These are phyloP conservation scores for Gracilaria caudata DNA, from an alignment of 23 red algal species.

Conservation along the genomic window DNA sequence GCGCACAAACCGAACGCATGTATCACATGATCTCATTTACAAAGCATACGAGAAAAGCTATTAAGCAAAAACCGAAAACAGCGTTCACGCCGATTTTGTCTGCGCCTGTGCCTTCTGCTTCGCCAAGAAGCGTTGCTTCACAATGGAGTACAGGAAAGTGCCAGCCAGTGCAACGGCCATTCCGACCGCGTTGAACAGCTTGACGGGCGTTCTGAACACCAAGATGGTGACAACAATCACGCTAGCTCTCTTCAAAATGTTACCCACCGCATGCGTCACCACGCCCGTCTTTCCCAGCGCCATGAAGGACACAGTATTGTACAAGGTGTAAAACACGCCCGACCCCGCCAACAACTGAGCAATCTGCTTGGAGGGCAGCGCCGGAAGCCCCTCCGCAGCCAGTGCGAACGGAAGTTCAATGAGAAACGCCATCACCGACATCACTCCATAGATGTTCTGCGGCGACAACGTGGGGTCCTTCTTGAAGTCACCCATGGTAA, in stretches of 20 bases:
- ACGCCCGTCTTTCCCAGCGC: constrained; percentile 79
- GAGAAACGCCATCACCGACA: constrained; percentile 76
- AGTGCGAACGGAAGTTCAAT: constrained; percentile 87
- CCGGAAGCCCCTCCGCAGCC: constrained; percentile 68
- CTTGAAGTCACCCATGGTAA: constrained; percentile 92
- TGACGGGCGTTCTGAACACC: constrained; percentile 83
- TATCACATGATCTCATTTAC: no score
- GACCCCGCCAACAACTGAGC: constrained; percentile 51
- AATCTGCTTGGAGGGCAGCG: constrained; percentile 42
- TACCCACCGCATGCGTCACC: constrained; percentile 90
- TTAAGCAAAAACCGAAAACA: no score
- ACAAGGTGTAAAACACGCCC: constrained; percentile 89
- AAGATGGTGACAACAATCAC: constrained; percentile 93
- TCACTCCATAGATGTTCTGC: constrained; percentile 85
- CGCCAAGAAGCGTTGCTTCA: constrained; percentile 70
- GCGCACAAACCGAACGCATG: no score
- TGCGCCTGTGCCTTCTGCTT: constrained; percentile 31
- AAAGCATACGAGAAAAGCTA: no score
- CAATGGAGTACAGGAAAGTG: constrained; percentile 81
- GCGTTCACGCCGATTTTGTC: background rate
- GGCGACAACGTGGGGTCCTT: constrained; percentile 70
- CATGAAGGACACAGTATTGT: constrained; percentile 93
- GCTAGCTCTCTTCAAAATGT: constrained; percentile 91
- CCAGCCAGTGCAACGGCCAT: constrained; percentile 80
- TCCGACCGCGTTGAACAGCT: constrained; percentile 82